phyloP scores from a whole-genome alignment of 257 asterid species.

The Primulina huaijiensis region DNA sequence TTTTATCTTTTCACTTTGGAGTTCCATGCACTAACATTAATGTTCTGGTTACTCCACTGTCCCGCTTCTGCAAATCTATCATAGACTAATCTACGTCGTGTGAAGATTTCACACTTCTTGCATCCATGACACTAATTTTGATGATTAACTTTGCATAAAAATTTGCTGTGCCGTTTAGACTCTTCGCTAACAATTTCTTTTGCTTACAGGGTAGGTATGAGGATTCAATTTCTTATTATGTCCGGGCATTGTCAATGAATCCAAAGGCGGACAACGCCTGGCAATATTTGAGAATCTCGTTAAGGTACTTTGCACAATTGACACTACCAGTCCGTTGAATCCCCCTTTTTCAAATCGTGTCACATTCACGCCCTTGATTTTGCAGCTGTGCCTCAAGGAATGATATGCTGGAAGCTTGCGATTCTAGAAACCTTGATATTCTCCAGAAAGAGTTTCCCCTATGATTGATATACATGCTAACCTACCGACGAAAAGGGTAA shows the following conservation, averaged over 20 bases:
- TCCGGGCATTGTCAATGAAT: conserved; percentile 91
- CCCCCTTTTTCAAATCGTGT: neutral
- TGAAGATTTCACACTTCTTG: neutral
- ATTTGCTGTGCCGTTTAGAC: neutral
- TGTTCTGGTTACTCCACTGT: neutral
- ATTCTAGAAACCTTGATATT: conserved; percentile 81
- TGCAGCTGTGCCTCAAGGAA: conserved; percentile 85
- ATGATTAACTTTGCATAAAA: conserved; percentile 6
- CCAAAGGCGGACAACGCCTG: conserved; percentile 99
- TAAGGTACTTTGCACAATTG: conserved; percentile 51
- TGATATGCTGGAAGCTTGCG: conserved; percentile 94
- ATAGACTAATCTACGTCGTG: too few species aligned
- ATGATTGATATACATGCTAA: conserved; percentile 25
- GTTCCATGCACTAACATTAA: neutral
- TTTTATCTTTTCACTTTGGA: neutral
- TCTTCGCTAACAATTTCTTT: conserved; percentile 9
- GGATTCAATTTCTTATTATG: conserved; percentile 94
- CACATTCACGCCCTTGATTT: conserved; percentile 10
- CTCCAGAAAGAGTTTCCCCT: conserved; percentile 94
- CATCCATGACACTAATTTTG: conserved; percentile 1
- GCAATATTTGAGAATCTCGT: conserved; percentile 92
- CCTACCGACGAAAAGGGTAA: neutral
- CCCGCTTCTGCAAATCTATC: neutral
- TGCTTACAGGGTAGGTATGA: conserved; percentile 80
- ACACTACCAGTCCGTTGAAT: neutral